phyloP scores from a whole-genome alignment of 2,329 filamentous ascomycete species.

The Paecilomyces sp. region DNA sequence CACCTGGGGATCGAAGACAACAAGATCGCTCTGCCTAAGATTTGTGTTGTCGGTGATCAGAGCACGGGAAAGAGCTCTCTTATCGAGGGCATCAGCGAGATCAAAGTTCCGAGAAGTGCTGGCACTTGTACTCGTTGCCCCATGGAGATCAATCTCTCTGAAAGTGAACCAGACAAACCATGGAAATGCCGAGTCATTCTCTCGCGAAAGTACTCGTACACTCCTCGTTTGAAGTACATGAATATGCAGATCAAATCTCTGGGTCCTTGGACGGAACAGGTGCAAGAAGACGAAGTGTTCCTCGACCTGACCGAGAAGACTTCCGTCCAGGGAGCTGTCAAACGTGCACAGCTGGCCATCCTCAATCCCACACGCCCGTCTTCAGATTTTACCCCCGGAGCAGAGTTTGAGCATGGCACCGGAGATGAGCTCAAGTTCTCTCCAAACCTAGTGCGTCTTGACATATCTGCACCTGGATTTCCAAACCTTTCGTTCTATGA shows the following conservation, averaged over 20 bases:
- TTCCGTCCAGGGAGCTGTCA: constrained; percentile 60
- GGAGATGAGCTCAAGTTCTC: constrained; percentile 59
- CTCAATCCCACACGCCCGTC: constrained; percentile 58
- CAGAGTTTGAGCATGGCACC: constrained; percentile 28
- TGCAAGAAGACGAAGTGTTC: constrained; percentile 50
- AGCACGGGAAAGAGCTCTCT: constrained; percentile 72
- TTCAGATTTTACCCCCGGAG: constrained; percentile 48
- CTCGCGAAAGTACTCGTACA: constrained; percentile 56
- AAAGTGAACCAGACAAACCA: constrained; percentile 32
- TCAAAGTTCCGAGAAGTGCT: constrained; percentile 62
- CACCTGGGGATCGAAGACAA: constrained; percentile 65
- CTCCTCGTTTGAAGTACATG: constrained; percentile 26
- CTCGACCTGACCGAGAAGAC: constrained; percentile 54
- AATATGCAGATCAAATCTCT: constrained; percentile 47
- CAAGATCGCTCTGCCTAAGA: constrained; percentile 62
- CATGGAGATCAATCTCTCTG: constrained; percentile 66
- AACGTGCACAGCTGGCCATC: constrained; percentile 69
- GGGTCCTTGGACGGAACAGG: constrained; percentile 56
- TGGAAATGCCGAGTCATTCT: constrained; percentile 67
- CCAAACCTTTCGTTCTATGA: constrained; percentile 78
- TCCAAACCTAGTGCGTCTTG: constrained; percentile 70
- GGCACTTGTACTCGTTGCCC: constrained; percentile 77
- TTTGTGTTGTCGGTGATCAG: constrained; percentile 80
- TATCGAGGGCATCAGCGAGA: constrained; percentile 56
- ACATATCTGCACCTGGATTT: constrained; percentile 64